phyloP scores from a whole-genome alignment of 331 rosid species.

The Quercus lobata region DNA sequence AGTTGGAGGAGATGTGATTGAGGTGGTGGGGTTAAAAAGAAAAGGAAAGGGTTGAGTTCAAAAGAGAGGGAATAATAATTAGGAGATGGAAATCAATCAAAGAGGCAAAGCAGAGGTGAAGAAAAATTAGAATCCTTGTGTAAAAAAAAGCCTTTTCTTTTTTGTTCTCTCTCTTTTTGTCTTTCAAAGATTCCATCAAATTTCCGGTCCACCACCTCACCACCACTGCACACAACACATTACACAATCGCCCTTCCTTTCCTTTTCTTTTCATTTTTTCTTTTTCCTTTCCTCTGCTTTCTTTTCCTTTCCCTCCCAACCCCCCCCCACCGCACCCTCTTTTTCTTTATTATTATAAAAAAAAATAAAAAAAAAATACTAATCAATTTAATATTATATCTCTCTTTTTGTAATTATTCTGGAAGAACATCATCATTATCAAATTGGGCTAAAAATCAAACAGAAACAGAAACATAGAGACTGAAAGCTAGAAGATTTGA shows the following conservation, averaged over 20 bases:
- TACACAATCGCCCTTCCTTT: conserved; percentile 37
- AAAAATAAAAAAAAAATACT: conserved; percentile 3
- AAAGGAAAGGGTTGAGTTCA: background rate
- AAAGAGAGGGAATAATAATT: background rate
- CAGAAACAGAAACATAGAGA: conserved; percentile 12
- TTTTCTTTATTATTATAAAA: conserved; percentile 35
- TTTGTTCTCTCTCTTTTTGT: conserved; percentile 20
- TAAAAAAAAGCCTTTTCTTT: background rate
- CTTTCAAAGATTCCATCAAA: conserved; percentile 82
- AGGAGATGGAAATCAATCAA: background rate
- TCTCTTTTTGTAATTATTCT: conserved; percentile 55
- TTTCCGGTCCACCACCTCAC: conserved; percentile 59
- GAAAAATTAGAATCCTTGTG: background rate
- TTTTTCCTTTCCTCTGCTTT: background rate
- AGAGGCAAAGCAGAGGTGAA: conserved; percentile 2
- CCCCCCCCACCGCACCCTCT: background rate
- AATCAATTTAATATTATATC: background rate
- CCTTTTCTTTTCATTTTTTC: background rate
- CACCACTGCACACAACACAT: background rate
- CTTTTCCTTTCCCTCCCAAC: background rate
- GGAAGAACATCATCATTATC: conserved; percentile 41
- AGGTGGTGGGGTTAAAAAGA: background rate
- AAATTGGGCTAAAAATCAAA: conserved; percentile 21
- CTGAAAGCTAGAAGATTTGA: conserved; percentile 8
- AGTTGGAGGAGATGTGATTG: background rate